Evolutionary conservation across 176 grass and related monocot genomes (phyloP).

Genomic region (Pontederia paniculata): DNA sequence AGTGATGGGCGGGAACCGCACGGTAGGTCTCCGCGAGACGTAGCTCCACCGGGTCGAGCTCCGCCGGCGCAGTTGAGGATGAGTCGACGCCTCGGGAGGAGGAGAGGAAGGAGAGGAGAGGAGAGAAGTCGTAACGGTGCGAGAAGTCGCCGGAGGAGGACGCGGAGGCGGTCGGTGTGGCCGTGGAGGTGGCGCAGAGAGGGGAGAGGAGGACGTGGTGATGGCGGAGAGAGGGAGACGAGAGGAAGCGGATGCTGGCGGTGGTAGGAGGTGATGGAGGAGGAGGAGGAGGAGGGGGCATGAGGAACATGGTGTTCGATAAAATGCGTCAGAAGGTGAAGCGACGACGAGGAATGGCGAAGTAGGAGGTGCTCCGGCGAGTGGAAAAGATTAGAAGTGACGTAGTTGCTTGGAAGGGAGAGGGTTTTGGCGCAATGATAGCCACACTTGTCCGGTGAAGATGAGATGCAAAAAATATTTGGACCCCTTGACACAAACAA

Average conservation of each 20-base stretch:
- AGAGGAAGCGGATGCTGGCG: neutral
- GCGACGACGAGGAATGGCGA: no score
- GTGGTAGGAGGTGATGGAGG: neutral
- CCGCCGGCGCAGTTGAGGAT: constrained; percentile 20
- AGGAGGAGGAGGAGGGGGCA: constrained; percentile 20
- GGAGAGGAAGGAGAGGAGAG: constrained; percentile 14
- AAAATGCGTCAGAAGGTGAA: no score
- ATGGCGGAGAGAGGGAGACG: neutral
- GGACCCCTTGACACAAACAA: no score
- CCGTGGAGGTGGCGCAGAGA: constrained; percentile 16
- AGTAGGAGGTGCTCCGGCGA: no score
- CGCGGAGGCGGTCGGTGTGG: constrained; percentile 3
- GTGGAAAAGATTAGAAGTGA: no score
- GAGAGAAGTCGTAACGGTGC: constrained; percentile 53
- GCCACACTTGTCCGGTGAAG: no score
- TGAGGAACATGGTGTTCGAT: no score
- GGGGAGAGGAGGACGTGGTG: constrained; percentile 13
- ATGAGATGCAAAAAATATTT: no score
- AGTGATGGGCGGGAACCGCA: constrained; percentile 45
- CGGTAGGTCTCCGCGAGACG: constrained; percentile 47
- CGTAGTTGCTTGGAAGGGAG: no score
- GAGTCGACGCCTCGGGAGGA: constrained; percentile 15
- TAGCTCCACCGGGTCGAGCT: constrained; percentile 27
- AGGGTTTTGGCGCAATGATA: no score
- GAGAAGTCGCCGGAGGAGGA: neutral